Base-by-base conservation (phyloP, 164 flowering plant genomes). In the Piper longum region DNA sequence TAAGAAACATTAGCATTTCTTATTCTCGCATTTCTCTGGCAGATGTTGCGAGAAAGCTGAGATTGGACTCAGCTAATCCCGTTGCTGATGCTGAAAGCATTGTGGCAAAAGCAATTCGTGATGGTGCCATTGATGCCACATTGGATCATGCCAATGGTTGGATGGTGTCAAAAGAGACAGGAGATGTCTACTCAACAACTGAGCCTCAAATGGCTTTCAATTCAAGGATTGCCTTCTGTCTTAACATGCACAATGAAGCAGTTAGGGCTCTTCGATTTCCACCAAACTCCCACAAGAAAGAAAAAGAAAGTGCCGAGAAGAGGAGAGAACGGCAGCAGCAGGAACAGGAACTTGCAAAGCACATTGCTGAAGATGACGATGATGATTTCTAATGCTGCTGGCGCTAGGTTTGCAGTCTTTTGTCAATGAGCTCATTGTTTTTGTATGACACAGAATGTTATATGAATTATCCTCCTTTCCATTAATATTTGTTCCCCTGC, bases 311-410 rank as follows among this genome's bases (percentile, higher is more conserved):
- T 67, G 98, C 93, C 2, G 96, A 89, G 78, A 89, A 88, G 81
- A 82, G 96, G 69, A 77, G 97, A 59, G 97, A 89, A 74, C 77
- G 96, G 51, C 66, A 64, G 51, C 66, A 64, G n/a, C 66, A 63
- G 45, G 98, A 89, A 75, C 96, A 92, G 66, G 98, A 89, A 73
- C 89, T 89, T 69, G 97, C 97, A 1, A 85, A 92, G 74, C 95
- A 89, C 68, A 92, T 92, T 9, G 97, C 97, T 4, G 98, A 92
- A 79, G 98, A 92, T 65, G 98, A 92, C 57, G 98, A 92, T 60
- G 98, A 92, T 55, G 98, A 89, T 40, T 92, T 92, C 57, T 89
- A 67, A 78, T 65, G 54, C 5, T 11, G 11, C 8, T 44, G 52
- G 9, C 52, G 9, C 7, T 48, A 26, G 36, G 48, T 14, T 5